Evolutionary conservation across 2,329 filamentous ascomycete genomes (phyloP), one percentile per base, ranked within the genome.

Genomic region (Fusarium metavorans): DNA sequence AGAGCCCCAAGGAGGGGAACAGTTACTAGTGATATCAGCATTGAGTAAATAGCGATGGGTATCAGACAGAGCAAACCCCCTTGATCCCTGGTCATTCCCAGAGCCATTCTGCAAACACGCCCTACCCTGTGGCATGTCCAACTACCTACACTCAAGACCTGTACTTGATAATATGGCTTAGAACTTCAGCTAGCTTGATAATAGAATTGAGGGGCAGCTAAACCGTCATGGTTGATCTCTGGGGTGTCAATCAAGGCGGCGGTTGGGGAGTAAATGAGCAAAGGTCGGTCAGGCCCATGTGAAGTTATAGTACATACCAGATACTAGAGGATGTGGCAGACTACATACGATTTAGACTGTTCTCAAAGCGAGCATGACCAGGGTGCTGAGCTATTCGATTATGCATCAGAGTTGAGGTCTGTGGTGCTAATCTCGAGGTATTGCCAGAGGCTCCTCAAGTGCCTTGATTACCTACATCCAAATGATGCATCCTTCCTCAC

Each of bases 1-100:
- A 13, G 10, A 0, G 10, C 8, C 18, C 2, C 8, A 1, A 18
- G 5, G 10, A 9, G 18, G 20, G 2, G 11, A 23, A 23, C 2
- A 23, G 3, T 23, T 1, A 13, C 20, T 13, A 6, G 20, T 43
- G 41, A 4, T 4, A 43, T 23, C 1, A 23, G 14, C 6, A 14
- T 8, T 43, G 6, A 14, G 11, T 14, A 43, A 43, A 43, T 11
- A 23, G n/a, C 3, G 6, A 14, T 23, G 11, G 41, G 3, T 14
- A 23, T 43, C 20, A 4, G n/a, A 2, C 5, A 43, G 3, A 7
- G n/a, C 39, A 43, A 23, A 13, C 11, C 4, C 2, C 11, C 11
- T 43, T 43, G 6, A 20, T 23, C 0, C 20, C 11, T 43, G 11
- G n/a, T 6, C n/a, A 14, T 11, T 11, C 11, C 1, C 6, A 23